Evolutionary conservation across 2,329 filamentous ascomycete genomes (phyloP).

Genomic region (Penicillium psychrosexuale): DNA sequence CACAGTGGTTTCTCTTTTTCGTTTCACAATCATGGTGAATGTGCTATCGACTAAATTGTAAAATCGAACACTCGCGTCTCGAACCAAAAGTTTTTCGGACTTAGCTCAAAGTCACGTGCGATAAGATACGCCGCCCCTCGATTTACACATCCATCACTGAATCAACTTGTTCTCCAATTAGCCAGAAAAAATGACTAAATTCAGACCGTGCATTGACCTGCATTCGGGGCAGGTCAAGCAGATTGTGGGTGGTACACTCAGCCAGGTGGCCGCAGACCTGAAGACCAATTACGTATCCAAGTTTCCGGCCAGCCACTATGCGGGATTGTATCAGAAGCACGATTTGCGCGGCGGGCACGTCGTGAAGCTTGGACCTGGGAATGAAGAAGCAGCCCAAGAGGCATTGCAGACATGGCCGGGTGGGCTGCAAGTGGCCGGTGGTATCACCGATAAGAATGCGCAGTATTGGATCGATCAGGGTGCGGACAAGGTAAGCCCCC

Average conservation of each 20-base stretch:
- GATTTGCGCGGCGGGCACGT: slow-evolving; percentile 78
- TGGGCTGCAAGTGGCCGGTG: slow-evolving; percentile 87
- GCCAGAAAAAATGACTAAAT: slow-evolving; percentile 70
- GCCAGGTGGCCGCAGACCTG: slow-evolving; percentile 61
- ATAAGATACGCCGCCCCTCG: slow-evolving; percentile 31
- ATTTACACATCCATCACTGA: slow-evolving; percentile 1
- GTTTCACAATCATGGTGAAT: slow-evolving; percentile 44
- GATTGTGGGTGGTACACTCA: slow-evolving; percentile 92
- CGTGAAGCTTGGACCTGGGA: slow-evolving; percentile 91
- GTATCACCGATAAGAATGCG: slow-evolving; percentile 83
- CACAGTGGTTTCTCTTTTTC: slow-evolving; percentile 46
- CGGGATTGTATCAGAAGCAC: slow-evolving; percentile 74
- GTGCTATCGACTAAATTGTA: slow-evolving; percentile 4
- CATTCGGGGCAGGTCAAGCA: slow-evolving; percentile 98
- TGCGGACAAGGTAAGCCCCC: slow-evolving; percentile 72
- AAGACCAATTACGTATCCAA: slow-evolving; percentile 92
- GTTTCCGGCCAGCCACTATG: slow-evolving; percentile 77
- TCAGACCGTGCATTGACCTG: slow-evolving; percentile 94
- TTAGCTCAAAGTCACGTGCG: slow-evolving; percentile 34
- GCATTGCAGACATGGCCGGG: slow-evolving; percentile 75
- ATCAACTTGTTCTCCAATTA: slow-evolving; percentile 5
- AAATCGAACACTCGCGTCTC: neutral
- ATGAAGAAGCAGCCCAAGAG: slow-evolving; percentile 73
- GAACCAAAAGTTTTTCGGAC: slow-evolving; percentile 21
- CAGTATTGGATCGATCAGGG: slow-evolving; percentile 80